Base-by-base conservation (phyloP, 2,329 filamentous ascomycete species). In the Alternaria angustiovoidea region DNA sequence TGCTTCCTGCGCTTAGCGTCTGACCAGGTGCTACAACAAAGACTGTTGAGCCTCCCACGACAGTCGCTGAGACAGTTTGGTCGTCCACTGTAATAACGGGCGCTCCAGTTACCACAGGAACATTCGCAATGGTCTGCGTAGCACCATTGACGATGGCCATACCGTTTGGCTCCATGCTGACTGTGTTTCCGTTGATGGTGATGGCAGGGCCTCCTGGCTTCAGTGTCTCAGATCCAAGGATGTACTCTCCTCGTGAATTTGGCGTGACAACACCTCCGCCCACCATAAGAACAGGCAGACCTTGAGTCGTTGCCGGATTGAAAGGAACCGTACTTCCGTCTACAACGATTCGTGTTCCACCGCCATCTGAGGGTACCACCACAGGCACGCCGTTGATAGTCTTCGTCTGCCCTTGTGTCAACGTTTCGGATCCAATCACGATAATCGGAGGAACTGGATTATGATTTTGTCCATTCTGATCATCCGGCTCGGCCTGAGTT, bases 101-200 rank as follows among this genome's bases (percentile, higher is more conserved):
- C 18, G 63, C 38, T 28, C 24, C 44, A 9, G 68, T 71, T 16
- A 63, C 56, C 9, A 51, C 41, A 1, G 63, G 61, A 12, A 58
- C 64, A n/a, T 68, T 72, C 32, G 57, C 61, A 5, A 78, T 61
- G 2, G 70, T 72, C 24, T 71, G 66, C 3, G 73, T 72, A 5
- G 68, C 72, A 20, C 76, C 76, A 47, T 78, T 78, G 20, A 81
- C 70, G 0, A 81, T 64, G 1, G 80, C 69, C 22, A 78, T 73
- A 8, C 73, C 79, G 39, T 74, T 78, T 12, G 77, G 71, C 12
- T 70, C 75, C 4, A 80, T 61, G 14, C 74, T 76, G 2, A 79
- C 51, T 5, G 69, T 74, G 30, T 76, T 79, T 5, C 67, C 80
- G 39, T 76, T 73, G 0, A 81, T 68, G 1, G 71, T 74, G 18